Conservation (phyloP, 2,329 filamentous ascomycete genomes). For the Stromatinia cepivora region DNA sequence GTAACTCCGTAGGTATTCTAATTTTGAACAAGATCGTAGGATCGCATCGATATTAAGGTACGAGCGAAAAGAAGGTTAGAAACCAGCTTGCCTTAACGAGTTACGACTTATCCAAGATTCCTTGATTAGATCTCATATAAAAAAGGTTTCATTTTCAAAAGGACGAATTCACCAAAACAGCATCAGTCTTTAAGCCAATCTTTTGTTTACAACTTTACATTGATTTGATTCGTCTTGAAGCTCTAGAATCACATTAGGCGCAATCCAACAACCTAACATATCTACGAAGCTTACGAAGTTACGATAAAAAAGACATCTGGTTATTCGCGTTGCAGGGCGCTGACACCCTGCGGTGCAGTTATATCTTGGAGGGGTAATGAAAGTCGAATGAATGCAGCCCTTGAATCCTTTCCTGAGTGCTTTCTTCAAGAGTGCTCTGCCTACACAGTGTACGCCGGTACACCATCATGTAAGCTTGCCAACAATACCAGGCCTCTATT, state of each 20-base stretch:
- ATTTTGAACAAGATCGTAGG: constrained; percentile 13
- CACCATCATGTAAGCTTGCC: constrained; percentile 70
- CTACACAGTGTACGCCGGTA: constrained; percentile 85
- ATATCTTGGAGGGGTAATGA: constrained; percentile 35
- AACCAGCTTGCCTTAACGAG: constrained; percentile 8
- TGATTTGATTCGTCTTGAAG: constrained; percentile 5
- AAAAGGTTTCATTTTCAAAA: not conserved
- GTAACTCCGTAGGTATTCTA: not conserved
- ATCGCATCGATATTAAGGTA: constrained; percentile 8
- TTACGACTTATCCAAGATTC: not conserved
- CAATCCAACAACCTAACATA: constrained; percentile 2
- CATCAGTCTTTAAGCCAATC: constrained; percentile 8
- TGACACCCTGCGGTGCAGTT: constrained; percentile 34
- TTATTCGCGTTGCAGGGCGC: constrained; percentile 29
- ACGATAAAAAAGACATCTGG: constrained; percentile 8
- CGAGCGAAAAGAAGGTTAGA: constrained; percentile 4
- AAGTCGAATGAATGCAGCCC: constrained; percentile 81
- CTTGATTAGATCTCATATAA: constrained; percentile 15
- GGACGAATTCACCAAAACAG: not conserved
- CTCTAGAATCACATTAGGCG: constrained; percentile 3
- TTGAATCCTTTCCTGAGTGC: constrained; percentile 97
- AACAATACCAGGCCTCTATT: constrained; percentile 18
- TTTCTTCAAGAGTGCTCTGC: constrained; percentile 96
- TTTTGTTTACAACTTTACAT: constrained; percentile 7
- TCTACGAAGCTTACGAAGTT: constrained; percentile 10